Base-by-base conservation (phyloP, 257 asterid genomes). In the Sherardia arvensis region DNA sequence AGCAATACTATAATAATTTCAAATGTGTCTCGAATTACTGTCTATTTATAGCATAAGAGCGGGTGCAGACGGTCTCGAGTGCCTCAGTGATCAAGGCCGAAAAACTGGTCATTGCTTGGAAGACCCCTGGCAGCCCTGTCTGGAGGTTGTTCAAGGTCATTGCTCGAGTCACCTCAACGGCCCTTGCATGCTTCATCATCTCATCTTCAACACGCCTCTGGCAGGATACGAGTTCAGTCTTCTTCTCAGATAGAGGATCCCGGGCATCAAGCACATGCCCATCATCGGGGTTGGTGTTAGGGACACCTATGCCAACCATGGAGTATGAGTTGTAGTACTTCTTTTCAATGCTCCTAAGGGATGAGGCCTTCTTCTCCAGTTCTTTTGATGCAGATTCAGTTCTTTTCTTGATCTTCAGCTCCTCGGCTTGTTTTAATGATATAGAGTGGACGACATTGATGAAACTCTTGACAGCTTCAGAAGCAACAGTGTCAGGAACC, bases 71-170 rank as follows among this genome's bases (percentile, higher is more conserved):
- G 3, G 81, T 69, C 77, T 76, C 94, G 18, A 90, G 95, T 48
- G 95, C 88, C 74, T 85, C 97, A 0, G 86, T 79, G 65, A 90
- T 77, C 76, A 93, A 65, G 12, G 82, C 80, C 12, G 99, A 93
- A 66, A 93, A 93, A 65, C 99, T 90, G 43, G 96, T 83, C 97
- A 93, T 83, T 12, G 99, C 97, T 77, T 90, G 97, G 75, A 93
- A 90, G 69, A 93, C 99, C 25, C 96, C 96, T 0, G 99, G 99
- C 79, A 93, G 64, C 14, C 99, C 99, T 0, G 99, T 93, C 62
- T 93, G 99, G 28, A 93, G 81, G 75, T 93, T 93, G 66, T 90
- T 93, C 73, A 87, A 69, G 2, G 97, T 90, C 92, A 87, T 86
- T 14, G 99, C 90, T 65, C 96, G 69, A 5, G 99, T 93, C 73